Evolutionary conservation across 768 basidiomycete genomes (phyloP), one percentile per base, ranked within the genome.

Genomic region (Chalciporus pseudorubinellus): DNA sequence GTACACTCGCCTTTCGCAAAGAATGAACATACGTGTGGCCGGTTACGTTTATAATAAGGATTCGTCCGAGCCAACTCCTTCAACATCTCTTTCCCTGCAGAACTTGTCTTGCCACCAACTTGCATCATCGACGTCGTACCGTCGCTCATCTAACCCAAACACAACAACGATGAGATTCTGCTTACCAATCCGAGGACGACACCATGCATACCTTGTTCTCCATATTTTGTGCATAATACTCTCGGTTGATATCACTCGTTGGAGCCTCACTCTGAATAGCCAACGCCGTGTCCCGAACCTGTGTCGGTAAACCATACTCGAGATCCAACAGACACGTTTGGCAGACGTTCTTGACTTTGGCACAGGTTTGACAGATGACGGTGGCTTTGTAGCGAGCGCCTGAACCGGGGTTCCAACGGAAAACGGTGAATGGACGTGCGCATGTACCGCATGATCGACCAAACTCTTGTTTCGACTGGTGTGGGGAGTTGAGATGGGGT

Each of bases 391-490:
- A 98, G 24, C 95, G 85, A 68, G 85, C 87, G 38, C 94, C 95
- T 3, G 85, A 74, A 40, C 97, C 97, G 2, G 97, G 95, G 64
- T 98, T 95, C 97, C 97, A 99, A 36, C 93, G 88, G 74, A 99
- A 99, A 60, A 98, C 89, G 43, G 92, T 95, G 73, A 95, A 95
- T 2, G 92, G 97, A 20, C 97, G 82, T 3, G 94, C 93, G 66
- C 97, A 99, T 47, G 95, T 95, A 57, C 98, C 98, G 71, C 97
- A 99, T 47, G 93, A 93, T 22, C 89, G 81, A 4, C 94, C 97
- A 56, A 89, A 95, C 65, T 94, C 89, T 80, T 98, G 97, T 72
- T 98, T 98, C 6, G 92, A 92, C 95, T 98, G 87, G 87, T 87
- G 89, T 47, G 29, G 39, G 24, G 5, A 16, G 18, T 0, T 62